These are phyloP conservation scores for Pseudoneurospora amorphoporcata DNA, from an alignment of 495 filamentous ascomycete genomes.

Conservation along the genomic window DNA sequence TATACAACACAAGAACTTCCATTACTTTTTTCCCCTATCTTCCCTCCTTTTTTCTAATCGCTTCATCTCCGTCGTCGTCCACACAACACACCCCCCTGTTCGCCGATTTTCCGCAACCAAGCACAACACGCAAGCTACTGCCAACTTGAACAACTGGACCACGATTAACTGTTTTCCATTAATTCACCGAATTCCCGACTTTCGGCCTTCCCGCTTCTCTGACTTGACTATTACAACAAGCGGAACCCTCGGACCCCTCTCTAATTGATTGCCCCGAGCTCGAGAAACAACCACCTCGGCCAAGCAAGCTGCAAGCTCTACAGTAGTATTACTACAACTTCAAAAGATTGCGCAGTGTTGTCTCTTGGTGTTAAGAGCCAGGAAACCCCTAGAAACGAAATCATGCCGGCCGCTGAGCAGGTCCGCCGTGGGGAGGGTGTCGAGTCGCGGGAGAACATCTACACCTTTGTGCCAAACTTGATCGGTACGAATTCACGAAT, in stretches of 20 bases:
- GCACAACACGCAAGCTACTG: not conserved
- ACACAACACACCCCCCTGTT: not conserved
- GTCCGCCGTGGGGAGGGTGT: conserved; percentile 3
- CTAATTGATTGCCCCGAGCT: not conserved
- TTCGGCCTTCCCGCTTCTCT: not conserved
- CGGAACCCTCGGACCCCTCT: not conserved
- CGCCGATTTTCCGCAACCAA: not conserved
- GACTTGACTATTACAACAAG: not conserved
- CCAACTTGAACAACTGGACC: not conserved
- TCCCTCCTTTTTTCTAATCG: not conserved
- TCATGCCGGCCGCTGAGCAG: not conserved
- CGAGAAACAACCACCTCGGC: not conserved
- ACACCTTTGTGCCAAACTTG: conserved; percentile 70
- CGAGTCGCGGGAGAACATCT: conserved; percentile 58
- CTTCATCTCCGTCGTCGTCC: not conserved
- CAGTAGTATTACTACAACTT: not conserved
- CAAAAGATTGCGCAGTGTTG: not conserved
- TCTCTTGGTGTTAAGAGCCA: not conserved
- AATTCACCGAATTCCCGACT: not conserved
- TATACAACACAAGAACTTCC: not conserved
- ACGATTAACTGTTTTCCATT: not conserved
- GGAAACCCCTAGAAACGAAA: not conserved
- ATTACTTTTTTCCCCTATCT: not conserved
- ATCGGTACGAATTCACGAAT: conserved; percentile 48
- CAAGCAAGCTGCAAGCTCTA: not conserved